Base-by-base conservation (phyloP, 768 basidiomycete species). In the Multifurca ochricompacta region DNA sequence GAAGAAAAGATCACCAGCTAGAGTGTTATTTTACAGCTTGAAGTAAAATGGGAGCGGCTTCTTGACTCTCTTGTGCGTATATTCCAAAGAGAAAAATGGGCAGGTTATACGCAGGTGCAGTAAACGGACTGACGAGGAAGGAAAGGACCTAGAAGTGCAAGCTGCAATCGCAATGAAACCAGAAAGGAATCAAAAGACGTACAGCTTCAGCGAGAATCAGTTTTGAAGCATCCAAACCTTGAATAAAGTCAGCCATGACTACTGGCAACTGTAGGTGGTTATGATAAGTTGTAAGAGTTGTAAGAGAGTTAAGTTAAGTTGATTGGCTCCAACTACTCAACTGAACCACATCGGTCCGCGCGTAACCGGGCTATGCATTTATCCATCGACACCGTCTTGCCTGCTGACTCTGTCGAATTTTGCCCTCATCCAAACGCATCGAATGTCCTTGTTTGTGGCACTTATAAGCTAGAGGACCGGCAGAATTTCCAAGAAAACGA, bases 341-440 rank as follows among this genome's bases (percentile, higher is more conserved):
- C n/a, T n/a, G n/a, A n/a, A n/a, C n/a, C 18, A 11, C 5, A 16
- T 42, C 23, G 41, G 23, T 11, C 41, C n/a, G n/a, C n/a, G n/a
- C 40, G 13, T 2, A 2, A 7, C 14, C 23, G 23, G 6, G 23
- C 41, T 11, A 55, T 55, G 54, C 43, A 50, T 30, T 45, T 34
- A 31, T 37, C 48, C 36, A 40, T 77, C 61, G 81, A 91, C 68
- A 95, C 92, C 1, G 68, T 72, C n/a, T 84, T 80, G 63, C 91
- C 91, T 9, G 93, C 92, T 19, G 93, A 96, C 68, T 82, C 87
- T 10, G 76, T 92, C 51, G 96, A 98, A 63, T 97, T 93, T 66
- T 93, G 90, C 61, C 94, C 93, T 4, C 78, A 78, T 52, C 73
- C 75, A 11, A 71, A 72, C 23, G 74, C 73, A 45, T 70, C 74